phyloP scores from a whole-genome alignment of 1,284 basidiomycete genomes.

The Ganoderma lucidum region DNA sequence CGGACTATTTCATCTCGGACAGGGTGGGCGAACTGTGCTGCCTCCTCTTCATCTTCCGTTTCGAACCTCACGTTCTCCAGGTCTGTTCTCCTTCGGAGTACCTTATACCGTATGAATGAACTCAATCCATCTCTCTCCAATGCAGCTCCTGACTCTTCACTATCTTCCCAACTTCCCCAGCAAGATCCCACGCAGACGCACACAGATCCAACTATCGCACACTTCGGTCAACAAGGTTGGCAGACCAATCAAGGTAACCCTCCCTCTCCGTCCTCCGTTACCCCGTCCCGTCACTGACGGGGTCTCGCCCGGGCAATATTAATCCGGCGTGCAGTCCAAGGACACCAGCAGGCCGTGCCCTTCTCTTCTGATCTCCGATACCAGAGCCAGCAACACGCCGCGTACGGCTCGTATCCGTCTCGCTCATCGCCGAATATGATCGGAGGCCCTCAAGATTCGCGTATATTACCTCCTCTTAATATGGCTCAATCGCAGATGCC shows the following conservation, averaged over 20 bases:
- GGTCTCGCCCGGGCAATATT: constrained; percentile 24
- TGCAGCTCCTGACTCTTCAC: constrained; percentile 46
- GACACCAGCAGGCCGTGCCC: constrained; percentile 37
- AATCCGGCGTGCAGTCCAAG: constrained; percentile 33
- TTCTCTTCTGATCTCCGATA: constrained; percentile 58
- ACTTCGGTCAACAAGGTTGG: constrained; percentile 59
- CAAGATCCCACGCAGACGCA: constrained; percentile 67
- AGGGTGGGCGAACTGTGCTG: constrained; percentile 87
- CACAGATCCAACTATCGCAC: constrained; percentile 58
- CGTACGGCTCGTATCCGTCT: constrained; percentile 57
- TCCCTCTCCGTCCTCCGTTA: constrained; percentile 25
- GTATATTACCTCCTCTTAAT: constrained; percentile 57
- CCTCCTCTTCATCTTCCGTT: constrained; percentile 84
- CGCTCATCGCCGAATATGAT: constrained; percentile 57
- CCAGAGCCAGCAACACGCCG: constrained; percentile 47
- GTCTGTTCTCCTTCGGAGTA: constrained; percentile 66
- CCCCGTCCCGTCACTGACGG: constrained; percentile 20
- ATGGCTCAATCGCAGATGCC: constrained; percentile 43
- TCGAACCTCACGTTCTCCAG: constrained; percentile 88
- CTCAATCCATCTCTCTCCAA: constrained; percentile 37
- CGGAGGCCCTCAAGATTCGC: constrained; percentile 50
- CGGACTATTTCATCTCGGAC: constrained; percentile 68
- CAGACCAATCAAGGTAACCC: constrained; percentile 54
- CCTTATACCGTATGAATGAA: constrained; percentile 39
- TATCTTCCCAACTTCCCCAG: constrained; percentile 66